Percentiles rank a stretch among this genome's conserved stretches.
These are phyloP conservation scores for Penicillium concentricum DNA, from an alignment of 2,329 filamentous ascomycete genomes.

Conservation along the genomic window DNA sequence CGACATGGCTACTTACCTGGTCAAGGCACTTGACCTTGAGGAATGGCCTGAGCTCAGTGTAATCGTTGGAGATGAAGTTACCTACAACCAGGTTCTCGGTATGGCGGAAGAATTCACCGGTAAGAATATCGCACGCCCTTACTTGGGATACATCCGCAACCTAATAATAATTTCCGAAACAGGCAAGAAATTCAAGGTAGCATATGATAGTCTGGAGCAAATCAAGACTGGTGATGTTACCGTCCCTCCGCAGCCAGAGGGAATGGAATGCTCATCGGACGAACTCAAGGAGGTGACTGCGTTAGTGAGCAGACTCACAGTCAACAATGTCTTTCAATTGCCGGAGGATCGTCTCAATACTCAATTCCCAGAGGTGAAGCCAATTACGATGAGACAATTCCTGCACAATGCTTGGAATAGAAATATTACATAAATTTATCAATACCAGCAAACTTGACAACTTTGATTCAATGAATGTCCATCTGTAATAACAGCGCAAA, in stretches of 20 bases:
- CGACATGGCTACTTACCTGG: conserved; percentile 52
- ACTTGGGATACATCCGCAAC: background rate
- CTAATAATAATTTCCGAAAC: background rate
- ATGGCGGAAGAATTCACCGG: conserved; percentile 45
- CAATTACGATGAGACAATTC: conserved; percentile 26
- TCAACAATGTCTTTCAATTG: conserved; percentile 30
- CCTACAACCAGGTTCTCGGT: conserved; percentile 48
- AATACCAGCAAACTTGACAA: background rate
- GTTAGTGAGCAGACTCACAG: conserved; percentile 29
- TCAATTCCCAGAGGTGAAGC: conserved; percentile 23
- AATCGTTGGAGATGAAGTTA: conserved; percentile 43
- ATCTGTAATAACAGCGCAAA: background rate
- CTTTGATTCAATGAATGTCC: background rate
- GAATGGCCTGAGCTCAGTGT: conserved; percentile 46
- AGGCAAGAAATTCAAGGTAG: conserved; percentile 38
- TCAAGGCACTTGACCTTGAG: conserved; percentile 41
- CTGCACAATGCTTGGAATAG: conserved; percentile 20
- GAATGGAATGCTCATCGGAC: conserved; percentile 16
- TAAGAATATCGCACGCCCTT: conserved; percentile 20
- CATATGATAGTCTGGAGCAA: conserved; percentile 34
- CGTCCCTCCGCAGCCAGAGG: conserved; percentile 26
- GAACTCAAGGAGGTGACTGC: conserved; percentile 28
- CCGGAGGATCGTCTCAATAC: conserved; percentile 25
- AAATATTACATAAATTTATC: background rate
- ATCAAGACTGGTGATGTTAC: conserved; percentile 37